Base-by-base conservation (phyloP, 257 asterid genomes). In the Solanum virginianum region DNA sequence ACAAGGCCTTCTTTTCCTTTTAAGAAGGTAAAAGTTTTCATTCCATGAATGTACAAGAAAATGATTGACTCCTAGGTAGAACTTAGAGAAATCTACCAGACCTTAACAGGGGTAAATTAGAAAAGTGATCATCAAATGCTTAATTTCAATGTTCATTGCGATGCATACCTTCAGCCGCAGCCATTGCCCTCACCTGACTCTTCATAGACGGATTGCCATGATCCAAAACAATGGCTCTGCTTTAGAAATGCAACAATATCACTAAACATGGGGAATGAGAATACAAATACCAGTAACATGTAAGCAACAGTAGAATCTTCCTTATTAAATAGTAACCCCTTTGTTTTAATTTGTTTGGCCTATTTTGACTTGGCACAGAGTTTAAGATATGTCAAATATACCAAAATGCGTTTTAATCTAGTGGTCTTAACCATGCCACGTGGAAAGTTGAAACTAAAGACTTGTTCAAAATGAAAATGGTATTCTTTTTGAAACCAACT, bases 181-280 rank as follows among this genome's bases (percentile, higher is more conserved):
- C 94, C 88, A 91, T 59, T 81, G 92, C 97, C 93, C 91, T 93
- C 88, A 89, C 85, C 88, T 90, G 97, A 91, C 86, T 92, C 92
- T 95, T 92, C 97, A 87, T 92, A 80, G 95, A 86, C 71, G 99
- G 91, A 85, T 90, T 95, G 84, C 89, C 95, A 85, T 86, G 96
- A 85, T 95, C 99, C 87, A 97, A 90, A 51, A 95, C 91, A 89
- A 95, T 97, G 87, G 99, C 92, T 89, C 99, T 95, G 98, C 87
- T 80, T 75, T 26, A 88, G 89, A 91, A 83, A 79, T 85, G 84
- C 60, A 85, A 80, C 56, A 81, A 41, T 12, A 51, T 84, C 26
- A 75, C 53, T 29, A 66, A 39, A 69, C 47, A 75, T 39, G 36
- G 62, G 81, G 62, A 41, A 29, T 10, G 56, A 84, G 22, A 45